These are phyloP conservation scores for Pythium apleroticum DNA, from an alignment of 352 stramenopile genomes.

Conservation along the genomic window DNA sequence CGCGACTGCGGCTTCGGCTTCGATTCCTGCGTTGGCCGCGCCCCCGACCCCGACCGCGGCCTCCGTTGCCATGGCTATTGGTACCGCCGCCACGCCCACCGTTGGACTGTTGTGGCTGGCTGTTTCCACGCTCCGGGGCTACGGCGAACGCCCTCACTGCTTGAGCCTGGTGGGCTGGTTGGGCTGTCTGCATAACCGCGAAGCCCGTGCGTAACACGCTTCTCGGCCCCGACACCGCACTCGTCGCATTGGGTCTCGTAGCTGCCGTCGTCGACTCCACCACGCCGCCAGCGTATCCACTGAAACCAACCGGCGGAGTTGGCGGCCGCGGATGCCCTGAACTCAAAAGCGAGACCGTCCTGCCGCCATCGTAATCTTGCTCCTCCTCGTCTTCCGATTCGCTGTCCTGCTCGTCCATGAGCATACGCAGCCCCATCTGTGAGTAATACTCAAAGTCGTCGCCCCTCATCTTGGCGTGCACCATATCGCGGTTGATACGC, in stretches of 20 bases:
- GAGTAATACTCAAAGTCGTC: conserved; percentile 9
- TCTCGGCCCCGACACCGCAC: no score
- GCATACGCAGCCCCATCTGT: conserved; percentile 8
- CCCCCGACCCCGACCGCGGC: background rate
- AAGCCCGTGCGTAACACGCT: no score
- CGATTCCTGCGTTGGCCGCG: background rate
- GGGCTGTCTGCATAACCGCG: no score
- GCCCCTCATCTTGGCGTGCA: background rate
- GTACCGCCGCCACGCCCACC: background rate
- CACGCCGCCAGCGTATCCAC: background rate
- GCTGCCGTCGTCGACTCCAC: no score
- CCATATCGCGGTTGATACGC: conserved; percentile 6
- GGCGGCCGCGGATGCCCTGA: background rate
- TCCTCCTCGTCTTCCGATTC: conserved; percentile 6
- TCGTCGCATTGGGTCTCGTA: no score
- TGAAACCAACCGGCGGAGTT: background rate
- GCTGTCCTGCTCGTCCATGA: conserved; percentile 7
- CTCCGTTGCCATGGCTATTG: background rate
- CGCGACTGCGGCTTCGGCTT: background rate
- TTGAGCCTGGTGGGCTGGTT: no score
- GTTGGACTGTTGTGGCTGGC: background rate
- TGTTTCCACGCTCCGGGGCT: no score
- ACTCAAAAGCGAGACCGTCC: no score
- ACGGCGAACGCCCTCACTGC: no score
- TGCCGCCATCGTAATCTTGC: no score